Conservation (phyloP, 2,329 filamentous ascomycete species). For the Hymenoscyphus albidus region DNA sequence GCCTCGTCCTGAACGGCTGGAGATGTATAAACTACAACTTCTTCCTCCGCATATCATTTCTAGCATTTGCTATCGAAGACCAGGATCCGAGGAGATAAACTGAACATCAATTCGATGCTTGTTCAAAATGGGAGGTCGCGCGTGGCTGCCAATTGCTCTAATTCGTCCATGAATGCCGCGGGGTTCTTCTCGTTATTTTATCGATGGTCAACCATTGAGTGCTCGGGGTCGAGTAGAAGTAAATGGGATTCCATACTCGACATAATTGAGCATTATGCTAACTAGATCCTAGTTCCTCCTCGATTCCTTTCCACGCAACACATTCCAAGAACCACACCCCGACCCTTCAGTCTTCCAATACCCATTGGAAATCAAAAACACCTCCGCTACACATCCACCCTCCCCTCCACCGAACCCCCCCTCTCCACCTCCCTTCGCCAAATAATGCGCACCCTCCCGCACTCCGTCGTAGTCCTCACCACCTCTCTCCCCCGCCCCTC, state of each 20-base stretch:
- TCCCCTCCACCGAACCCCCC: constrained; percentile 7
- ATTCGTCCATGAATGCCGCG: constrained; percentile 16
- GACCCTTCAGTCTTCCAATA: neutral
- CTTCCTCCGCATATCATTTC: neutral
- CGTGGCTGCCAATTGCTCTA: constrained; percentile 13
- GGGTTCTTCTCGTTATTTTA: constrained; percentile 24
- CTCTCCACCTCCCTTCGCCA: constrained; percentile 24
- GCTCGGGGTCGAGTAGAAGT: constrained; percentile 5
- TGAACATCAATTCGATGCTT: constrained; percentile 18
- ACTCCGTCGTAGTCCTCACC: constrained; percentile 32
- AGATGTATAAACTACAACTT: neutral
- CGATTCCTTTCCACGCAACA: neutral
- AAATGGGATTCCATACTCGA: neutral
- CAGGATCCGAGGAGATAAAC: neutral
- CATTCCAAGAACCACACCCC: neutral
- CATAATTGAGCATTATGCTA: neutral
- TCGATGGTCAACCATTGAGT: constrained; percentile 17
- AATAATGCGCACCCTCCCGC: constrained; percentile 31
- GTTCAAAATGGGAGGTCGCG: constrained; percentile 16
- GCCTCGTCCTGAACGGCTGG: neutral
- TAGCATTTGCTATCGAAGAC: neutral
- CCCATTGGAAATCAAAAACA: neutral
- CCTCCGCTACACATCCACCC: neutral
- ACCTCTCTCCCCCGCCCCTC: constrained; percentile 12
- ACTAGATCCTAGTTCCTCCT: neutral